Evolutionary conservation across 331 rosid species (phyloP).

Genomic region (Rhamnella rubrinervis): DNA sequence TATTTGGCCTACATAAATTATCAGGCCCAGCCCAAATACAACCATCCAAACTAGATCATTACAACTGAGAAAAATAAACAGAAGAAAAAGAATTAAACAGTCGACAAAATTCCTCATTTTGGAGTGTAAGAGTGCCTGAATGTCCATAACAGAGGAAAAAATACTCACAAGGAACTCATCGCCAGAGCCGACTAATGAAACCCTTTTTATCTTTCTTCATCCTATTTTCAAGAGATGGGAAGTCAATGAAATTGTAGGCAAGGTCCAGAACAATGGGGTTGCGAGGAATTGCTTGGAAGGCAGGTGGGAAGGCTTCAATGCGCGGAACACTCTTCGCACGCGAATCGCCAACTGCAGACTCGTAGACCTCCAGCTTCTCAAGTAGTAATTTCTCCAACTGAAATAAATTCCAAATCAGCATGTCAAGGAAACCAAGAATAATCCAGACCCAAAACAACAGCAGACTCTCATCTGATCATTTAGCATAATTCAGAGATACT

Average conservation of each 20-base stretch:
- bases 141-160: too few species aligned
- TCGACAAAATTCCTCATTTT: too few species aligned
- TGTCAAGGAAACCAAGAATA: background rate
- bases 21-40: too few species aligned
- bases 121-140: too few species aligned
- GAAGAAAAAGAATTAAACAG: too few species aligned
- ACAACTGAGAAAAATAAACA: too few species aligned
- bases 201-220: constrained; percentile 61
- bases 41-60: too few species aligned
- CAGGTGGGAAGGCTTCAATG: constrained; percentile 54
- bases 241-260: constrained; percentile 53
- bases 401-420: constrained; percentile 9
- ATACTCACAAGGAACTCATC: constrained; percentile 20
- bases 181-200: constrained; percentile 51
- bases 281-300: constrained; percentile 47
- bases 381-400: constrained; percentile 52
- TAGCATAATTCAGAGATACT: too few species aligned
- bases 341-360: constrained; percentile 45
- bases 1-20: too few species aligned
- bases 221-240: constrained; percentile 55
- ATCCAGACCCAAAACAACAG: background rate
- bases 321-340: constrained; percentile 34
- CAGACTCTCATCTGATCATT: background rate
- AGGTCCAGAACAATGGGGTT: constrained; percentile 56
- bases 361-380: constrained; percentile 47